A percentile compares a stretch with the other conserved stretches of the same genome.
phyloP scores from a whole-genome alignment of 768 basidiomycete species.

The Panellus pusillus region DNA sequence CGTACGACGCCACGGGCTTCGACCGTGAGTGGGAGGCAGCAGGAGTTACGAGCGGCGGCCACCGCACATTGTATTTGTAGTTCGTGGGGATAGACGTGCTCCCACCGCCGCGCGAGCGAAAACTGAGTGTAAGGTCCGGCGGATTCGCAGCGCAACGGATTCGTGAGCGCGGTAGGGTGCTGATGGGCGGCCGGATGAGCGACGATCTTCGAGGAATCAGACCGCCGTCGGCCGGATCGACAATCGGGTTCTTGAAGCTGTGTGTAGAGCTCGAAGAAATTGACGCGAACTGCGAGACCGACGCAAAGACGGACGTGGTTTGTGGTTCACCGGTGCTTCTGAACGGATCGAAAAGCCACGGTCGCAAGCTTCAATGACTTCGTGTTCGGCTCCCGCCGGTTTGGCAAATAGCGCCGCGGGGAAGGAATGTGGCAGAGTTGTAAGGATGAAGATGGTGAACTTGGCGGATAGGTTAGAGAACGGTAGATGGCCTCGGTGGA shows the following conservation, averaged over 20 bases:
- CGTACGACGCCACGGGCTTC: conserved; percentile 76
- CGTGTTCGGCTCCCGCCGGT: conserved; percentile 81
- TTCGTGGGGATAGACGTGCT: too few relatives aligned
- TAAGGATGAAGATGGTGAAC: too few relatives aligned
- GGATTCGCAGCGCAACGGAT: conserved; percentile 66
- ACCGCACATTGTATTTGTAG: conserved; percentile 87
- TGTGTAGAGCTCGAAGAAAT: conserved; percentile 32
- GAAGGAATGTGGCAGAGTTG: conserved; percentile 96
- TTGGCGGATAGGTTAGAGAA: conserved; percentile 89
- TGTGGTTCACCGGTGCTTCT: conserved; percentile 66
- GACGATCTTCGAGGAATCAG: conserved; percentile 43
- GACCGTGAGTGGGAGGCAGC: too few relatives aligned
- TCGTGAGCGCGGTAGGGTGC: conserved; percentile 57
- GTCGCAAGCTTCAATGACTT: conserved; percentile 75
- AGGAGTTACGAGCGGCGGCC: conserved; percentile 87
- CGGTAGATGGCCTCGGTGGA: conserved; percentile 88
- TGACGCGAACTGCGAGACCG: conserved; percentile 32
- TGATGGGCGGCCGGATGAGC: conserved; percentile 68
- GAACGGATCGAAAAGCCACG: conserved; percentile 79
- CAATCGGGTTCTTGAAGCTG: conserved; percentile 41
- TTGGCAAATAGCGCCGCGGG: conserved; percentile 84
- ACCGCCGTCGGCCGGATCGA: conserved; percentile 58
- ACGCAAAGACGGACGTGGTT: conserved; percentile 53
- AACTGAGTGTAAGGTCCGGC: conserved; percentile 62
- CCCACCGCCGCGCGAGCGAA: conserved; percentile 80